Evolutionary conservation across 1,139 yeast genomes (phyloP), one percentile per base, ranked within the genome.

Genomic region (Chernovozyma sophiae-reginae): DNA sequence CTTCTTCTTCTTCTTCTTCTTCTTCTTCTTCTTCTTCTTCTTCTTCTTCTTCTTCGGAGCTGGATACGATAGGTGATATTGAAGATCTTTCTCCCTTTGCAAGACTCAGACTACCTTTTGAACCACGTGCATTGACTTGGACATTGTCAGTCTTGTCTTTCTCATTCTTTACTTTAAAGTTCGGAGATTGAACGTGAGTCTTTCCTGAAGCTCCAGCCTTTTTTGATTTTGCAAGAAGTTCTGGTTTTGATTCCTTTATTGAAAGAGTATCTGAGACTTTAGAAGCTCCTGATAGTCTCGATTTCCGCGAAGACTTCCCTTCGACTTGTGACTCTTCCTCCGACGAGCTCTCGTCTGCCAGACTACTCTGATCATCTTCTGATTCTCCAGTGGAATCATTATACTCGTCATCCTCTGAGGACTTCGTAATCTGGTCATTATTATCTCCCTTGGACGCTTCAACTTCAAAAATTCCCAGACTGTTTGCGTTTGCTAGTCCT

Each of bases 391-490:
- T 7, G 10, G 23, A 20, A 20, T 20, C 23, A 7, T 20, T 10
- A 20, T 6, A 7, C 6, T 20, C 23, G 10, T 10, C 23, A 20
- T 20, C 23, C 10, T 20, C 23, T 20, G 6, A 6, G 10, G 10
- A 20, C 8, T 7, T 7, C 10, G 23, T 7, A 7, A 7, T 20
- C 17, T 23, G n/a, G n/a, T 8, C 23, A 7, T 20, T 10, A 20
- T 7, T 6, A 20, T 10, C 10, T 10, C 10, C 10, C 23, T 20
- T 20, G 10, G 23, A 20, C 6, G 23, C 33, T 19, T 37, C 14
- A 24, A 30, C 26, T 11, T 48, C 45, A 30, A 56, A 47, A 31
- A 64, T 59, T 4, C 55, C 58, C 15, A 49, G 52, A 31, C 55
- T 62, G 29, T 52, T 54, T 10, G 54, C 49, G 31, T 51, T 56